Evolutionary conservation across 148 eudicot genomes (phyloP).

Genomic region (Tetragonia tetragonoides): DNA sequence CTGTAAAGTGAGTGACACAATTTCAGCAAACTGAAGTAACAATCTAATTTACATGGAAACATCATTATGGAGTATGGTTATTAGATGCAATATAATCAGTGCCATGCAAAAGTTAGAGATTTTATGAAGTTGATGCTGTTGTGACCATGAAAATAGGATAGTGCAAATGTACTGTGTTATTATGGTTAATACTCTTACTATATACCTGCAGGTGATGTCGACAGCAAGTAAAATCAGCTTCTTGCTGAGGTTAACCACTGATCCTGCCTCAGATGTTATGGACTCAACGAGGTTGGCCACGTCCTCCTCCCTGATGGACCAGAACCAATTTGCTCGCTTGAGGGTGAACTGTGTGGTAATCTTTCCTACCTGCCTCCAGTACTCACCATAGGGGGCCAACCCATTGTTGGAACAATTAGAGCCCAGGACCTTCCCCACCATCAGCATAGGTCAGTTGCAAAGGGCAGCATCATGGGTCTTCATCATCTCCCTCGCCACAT

Average conservation of each 20-base stretch:
- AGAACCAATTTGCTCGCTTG: slow-evolving; percentile 22
- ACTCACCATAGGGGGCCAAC: slow-evolving; percentile 26
- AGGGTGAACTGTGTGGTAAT: slow-evolving; percentile 24
- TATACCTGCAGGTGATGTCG: slow-evolving; percentile 26
- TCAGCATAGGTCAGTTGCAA: slow-evolving; percentile 23
- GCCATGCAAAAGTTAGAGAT: too few relatives aligned
- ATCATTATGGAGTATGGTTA: too few relatives aligned
- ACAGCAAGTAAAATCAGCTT: slow-evolving; percentile 19
- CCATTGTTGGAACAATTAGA: slow-evolving; percentile 24
- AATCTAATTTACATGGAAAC: too few relatives aligned
- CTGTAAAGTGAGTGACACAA: too few relatives aligned
- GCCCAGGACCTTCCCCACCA: slow-evolving; percentile 16
- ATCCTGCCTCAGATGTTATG: background rate
- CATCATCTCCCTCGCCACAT: slow-evolving; percentile 28
- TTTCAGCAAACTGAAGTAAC: too few relatives aligned
- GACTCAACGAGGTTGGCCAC: background rate
- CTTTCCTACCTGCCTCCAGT: slow-evolving; percentile 31
- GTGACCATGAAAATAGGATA: too few relatives aligned
- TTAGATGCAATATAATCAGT: too few relatives aligned
- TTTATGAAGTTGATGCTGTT: too few relatives aligned
- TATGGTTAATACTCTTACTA: too few relatives aligned
- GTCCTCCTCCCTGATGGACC: slow-evolving; percentile 30
- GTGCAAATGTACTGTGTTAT: too few relatives aligned
- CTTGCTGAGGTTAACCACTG: slow-evolving; percentile 30
- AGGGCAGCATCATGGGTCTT: slow-evolving; percentile 34